Base-by-base conservation (phyloP, 2,329 filamentous ascomycete species). In the Pseudogymnoascus sp. region DNA sequence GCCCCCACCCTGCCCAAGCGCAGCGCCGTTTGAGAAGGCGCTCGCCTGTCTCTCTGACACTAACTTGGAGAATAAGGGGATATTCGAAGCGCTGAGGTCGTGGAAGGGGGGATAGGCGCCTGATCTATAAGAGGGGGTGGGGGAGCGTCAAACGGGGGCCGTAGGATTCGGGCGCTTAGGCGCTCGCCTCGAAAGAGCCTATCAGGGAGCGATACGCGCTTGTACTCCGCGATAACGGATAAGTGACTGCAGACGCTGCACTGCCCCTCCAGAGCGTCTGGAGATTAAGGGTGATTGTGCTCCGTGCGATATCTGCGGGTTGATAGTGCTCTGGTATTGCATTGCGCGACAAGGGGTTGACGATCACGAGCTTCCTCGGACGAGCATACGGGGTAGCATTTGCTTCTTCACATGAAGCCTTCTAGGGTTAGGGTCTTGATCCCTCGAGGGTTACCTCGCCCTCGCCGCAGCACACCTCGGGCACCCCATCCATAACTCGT, bases 291-390 rank as follows among this genome's bases (percentile, higher is more conserved):
- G 20, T 54, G 47, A 54, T 54, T 30, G 43, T 32, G 30, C 43
- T 18, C 43, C 25, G 43, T 54, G 4, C 25, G 28, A 54, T n/a
- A 54, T 14, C 41, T 50, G 41, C 41, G 41, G 12, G 43, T 54
- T 54, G 43, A 32, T 30, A 18, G 14, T 54, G 47, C n/a, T 18
- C n/a, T n/a, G n/a, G 28, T 54, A 54, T 54, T 34, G 28, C 47
- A 54, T 54, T 34, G 47, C 28, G 47, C n/a, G 11, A 20, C 47
- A 12, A 34, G 47, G 47, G 47, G 47, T 54, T 16, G 28, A 16
- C 16, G 47, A 54, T 54, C 47, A 54, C 47, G 28, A 54, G 47
- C 47, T 32, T 20, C 47, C 47, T 54, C 47, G 28, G 47, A 54
- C 47, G 16, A 54, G 28, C 47, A 54, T 28, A 25, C 22, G 22